Conservation (phyloP, 768 basidiomycete species). For the Amanita pallidorosea region DNA sequence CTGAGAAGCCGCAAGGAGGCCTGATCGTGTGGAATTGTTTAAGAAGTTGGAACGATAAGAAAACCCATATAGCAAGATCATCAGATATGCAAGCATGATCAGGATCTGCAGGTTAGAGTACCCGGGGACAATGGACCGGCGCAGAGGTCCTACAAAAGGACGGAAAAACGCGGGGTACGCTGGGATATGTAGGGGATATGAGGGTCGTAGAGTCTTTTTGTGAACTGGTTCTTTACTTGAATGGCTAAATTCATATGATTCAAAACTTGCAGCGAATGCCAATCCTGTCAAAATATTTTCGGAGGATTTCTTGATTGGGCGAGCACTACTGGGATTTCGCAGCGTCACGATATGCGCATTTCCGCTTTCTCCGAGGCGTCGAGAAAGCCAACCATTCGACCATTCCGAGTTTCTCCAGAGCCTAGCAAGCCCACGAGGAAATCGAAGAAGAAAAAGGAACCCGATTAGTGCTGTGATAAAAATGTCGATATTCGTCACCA, state of each 20-base stretch:
- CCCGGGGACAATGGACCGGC: not conserved
- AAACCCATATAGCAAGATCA: not conserved
- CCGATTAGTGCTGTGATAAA: slow-evolving; percentile 32
- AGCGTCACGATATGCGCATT: not conserved
- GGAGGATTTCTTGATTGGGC: not conserved
- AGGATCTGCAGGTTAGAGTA: not conserved
- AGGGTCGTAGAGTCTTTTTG: not conserved
- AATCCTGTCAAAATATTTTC: not conserved
- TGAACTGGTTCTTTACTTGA: not conserved
- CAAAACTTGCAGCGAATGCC: not conserved
- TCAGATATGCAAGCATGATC: not conserved
- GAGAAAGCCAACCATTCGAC: slow-evolving; percentile 41
- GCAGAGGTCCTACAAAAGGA: not conserved
- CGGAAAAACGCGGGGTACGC: not conserved
- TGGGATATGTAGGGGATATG: not conserved
- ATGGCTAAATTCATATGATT: not conserved
- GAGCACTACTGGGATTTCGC: not conserved
- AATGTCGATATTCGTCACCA: slow-evolving; percentile 34
- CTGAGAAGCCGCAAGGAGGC: slow-evolving; percentile 29
- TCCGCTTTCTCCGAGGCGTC: slow-evolving; percentile 9
- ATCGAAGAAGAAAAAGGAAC: slow-evolving; percentile 28
- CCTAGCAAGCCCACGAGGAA: slow-evolving; percentile 43
- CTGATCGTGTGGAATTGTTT: slow-evolving; percentile 19
- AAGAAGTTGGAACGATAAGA: slow-evolving; percentile 14
- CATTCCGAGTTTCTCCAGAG: slow-evolving; percentile 43